Evolutionary conservation across 345 rosid species (phyloP).

Genomic region (Sonneratia caseolaris): DNA sequence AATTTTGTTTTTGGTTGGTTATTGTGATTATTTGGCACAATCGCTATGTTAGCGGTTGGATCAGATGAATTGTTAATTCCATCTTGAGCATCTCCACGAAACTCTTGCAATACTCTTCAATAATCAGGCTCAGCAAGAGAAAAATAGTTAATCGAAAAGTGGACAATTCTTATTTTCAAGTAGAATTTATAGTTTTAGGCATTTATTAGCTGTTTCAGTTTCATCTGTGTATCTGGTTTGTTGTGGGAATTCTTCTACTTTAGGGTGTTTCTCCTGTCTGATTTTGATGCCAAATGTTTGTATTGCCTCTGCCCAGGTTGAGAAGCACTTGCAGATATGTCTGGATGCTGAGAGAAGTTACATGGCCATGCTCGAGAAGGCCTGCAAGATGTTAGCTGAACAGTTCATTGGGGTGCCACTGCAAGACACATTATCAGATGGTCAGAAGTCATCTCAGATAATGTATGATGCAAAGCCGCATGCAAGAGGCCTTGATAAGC

Average conservation of each 20-base stretch:
- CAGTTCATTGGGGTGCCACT: slow-evolving; percentile 40
- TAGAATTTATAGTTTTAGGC: not conserved
- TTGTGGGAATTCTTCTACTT: not conserved
- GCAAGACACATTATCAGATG: slow-evolving; percentile 1
- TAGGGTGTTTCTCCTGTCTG: not conserved
- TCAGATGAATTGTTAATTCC: not conserved
- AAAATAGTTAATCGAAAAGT: not conserved
- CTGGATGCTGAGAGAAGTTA: slow-evolving; percentile 57
- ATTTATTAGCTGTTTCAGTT: not conserved
- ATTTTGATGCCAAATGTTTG: not conserved
- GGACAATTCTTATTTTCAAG: not conserved
- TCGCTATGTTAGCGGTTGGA: not conserved
- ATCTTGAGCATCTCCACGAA: not conserved
- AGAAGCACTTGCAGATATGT: slow-evolving; percentile 61
- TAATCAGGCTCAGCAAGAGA: not conserved
- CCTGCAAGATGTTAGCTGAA: slow-evolving; percentile 59
- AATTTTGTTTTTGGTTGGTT: not conserved
- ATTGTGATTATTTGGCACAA: not conserved
- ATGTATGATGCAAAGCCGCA: not conserved
- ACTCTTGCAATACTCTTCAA: not conserved
- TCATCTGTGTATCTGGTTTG: not conserved
- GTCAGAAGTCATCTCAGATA: not conserved
- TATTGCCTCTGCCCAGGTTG: slow-evolving; percentile 25
- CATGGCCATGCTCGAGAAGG: slow-evolving; percentile 58
- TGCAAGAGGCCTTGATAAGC: slow-evolving; percentile 19